A percentile compares a stretch with the other conserved stretches of the same genome.
Conservation (phyloP, 768 basidiomycete species). For the Candolleomyces aberdarensis region DNA sequence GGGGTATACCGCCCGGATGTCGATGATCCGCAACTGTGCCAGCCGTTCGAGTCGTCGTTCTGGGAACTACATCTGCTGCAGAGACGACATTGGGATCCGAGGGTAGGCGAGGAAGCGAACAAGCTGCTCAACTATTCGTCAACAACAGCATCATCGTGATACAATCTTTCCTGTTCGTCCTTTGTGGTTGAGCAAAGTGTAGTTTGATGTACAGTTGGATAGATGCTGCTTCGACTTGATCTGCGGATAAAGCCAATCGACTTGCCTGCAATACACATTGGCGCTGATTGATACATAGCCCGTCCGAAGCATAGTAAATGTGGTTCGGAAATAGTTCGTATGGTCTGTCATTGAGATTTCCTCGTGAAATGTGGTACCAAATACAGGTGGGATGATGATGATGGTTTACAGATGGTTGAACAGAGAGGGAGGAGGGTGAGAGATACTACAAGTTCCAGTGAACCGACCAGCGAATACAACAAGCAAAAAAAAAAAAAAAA, state of each 20-base stretch:
- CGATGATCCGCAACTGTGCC: slow-evolving; percentile 83
- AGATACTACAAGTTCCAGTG: not conserved
- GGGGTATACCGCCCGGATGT: slow-evolving; percentile 84
- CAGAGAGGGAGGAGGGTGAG: not conserved
- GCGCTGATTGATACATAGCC: not conserved
- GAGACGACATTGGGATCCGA: slow-evolving; percentile 59
- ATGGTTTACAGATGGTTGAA: slow-evolving; percentile 5
- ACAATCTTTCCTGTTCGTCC: not conserved
- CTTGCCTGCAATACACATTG: not conserved
- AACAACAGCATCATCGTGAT: slow-evolving; percentile 22
- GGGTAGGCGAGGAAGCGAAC: slow-evolving; percentile 64
- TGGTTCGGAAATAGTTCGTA: not conserved
- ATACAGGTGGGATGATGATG: not conserved
- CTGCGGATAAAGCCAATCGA: too few species aligned
- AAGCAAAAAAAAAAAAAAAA: not conserved
- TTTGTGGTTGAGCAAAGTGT: too few species aligned
- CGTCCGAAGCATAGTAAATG: not conserved
- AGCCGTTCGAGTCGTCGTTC: slow-evolving; percentile 80
- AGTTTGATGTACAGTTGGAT: not conserved
- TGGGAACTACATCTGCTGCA: slow-evolving; percentile 78
- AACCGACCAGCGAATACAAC: not conserved
- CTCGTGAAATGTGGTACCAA: slow-evolving; percentile 4
- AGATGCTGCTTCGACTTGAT: too few species aligned
- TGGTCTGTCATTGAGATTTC: slow-evolving; percentile 1
- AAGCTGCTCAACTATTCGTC: slow-evolving; percentile 48